Evolutionary conservation across 2,329 filamentous ascomycete species (phyloP).

Genomic region (Stagonosporopsis chrysanthemi): DNA sequence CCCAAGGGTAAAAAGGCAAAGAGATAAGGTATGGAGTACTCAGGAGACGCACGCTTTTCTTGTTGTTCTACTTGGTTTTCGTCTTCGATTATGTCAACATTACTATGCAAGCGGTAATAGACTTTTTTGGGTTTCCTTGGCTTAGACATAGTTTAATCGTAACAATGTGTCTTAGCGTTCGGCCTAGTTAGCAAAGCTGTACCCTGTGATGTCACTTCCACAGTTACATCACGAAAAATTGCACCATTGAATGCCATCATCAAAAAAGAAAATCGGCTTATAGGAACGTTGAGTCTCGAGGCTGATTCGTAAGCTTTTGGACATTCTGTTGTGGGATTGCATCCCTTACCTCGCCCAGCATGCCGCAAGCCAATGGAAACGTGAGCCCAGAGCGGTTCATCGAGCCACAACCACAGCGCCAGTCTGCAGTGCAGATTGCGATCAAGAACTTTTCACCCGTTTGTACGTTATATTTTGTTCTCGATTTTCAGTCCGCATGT

Average conservation of each 20-base stretch:
- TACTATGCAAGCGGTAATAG: constrained; percentile 1
- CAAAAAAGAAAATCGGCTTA: not conserved
- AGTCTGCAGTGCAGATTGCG: constrained; percentile 24
- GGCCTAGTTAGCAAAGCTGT: constrained; percentile 1
- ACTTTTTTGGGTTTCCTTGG: constrained; percentile 8
- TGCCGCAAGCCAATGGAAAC: constrained; percentile 14
- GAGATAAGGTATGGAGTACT: constrained; percentile 10
- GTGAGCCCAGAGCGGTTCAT: constrained; percentile 12
- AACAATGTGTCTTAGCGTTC: constrained; percentile 7
- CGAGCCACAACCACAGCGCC: constrained; percentile 16
- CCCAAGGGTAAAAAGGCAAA: constrained; percentile 56
- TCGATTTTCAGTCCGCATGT: not conserved
- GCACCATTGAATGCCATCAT: constrained; percentile 8
- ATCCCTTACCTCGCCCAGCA: not conserved
- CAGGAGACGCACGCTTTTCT: not conserved
- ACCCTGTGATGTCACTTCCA: constrained; percentile 16
- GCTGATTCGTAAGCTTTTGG: too few species aligned
- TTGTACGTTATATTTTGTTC: constrained; percentile 14
- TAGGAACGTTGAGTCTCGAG: not conserved
- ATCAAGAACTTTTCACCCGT: constrained; percentile 28
- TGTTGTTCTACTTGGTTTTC: not conserved
- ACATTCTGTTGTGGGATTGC: not conserved
- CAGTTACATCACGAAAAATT: constrained; percentile 12
- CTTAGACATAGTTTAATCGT: constrained; percentile 7
- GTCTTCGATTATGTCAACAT: not conserved